Percentiles rank a stretch among this genome's conserved stretches.
These are phyloP conservation scores for Penicillium digitatum DNA, from an alignment of 2,329 filamentous ascomycete species.

Conservation along the genomic window DNA sequence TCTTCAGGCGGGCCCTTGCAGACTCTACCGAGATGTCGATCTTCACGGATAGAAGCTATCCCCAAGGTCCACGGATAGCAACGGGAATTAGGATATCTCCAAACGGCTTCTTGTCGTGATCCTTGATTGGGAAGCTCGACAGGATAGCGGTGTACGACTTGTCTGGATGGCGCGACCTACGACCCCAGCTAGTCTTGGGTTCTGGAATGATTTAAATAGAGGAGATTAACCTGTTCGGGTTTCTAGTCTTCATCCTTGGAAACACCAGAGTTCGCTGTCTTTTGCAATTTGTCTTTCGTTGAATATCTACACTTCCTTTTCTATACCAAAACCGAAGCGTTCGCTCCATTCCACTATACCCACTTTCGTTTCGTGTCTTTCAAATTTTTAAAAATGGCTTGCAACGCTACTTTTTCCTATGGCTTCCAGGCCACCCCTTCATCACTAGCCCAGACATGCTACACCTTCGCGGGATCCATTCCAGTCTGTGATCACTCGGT, in stretches of 20 bases:
- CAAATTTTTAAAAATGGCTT: conserved; percentile 9
- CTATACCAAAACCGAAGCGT: not conserved
- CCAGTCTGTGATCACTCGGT: conserved; percentile 20
- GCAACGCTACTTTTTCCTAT: not conserved
- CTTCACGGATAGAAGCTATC: conserved; percentile 9
- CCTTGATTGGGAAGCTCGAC: conserved; percentile 16
- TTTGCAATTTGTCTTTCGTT: not conserved
- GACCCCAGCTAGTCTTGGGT: not conserved
- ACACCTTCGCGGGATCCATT: conserved; percentile 4
- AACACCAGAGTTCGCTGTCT: not conserved
- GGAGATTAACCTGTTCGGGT: not conserved
- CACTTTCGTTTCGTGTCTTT: not conserved
- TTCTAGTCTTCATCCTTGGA: not conserved
- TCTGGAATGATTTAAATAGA: conserved; percentile 19
- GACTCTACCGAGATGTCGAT: conserved; percentile 15
- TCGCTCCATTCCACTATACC: not conserved
- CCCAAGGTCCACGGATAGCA: conserved; percentile 3
- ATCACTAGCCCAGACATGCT: not conserved
- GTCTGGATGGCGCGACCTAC: conserved; percentile 7
- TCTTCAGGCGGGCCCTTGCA: conserved; percentile 26
- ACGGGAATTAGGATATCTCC: conserved; percentile 5
- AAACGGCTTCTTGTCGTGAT: conserved; percentile 9
- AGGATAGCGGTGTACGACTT: conserved; percentile 27
- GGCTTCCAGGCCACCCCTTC: not conserved
- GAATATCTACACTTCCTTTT: not conserved